Evolutionary conservation across 202 grass and related monocot species (phyloP).

Genomic region (Saccharum hybrid): DNA sequence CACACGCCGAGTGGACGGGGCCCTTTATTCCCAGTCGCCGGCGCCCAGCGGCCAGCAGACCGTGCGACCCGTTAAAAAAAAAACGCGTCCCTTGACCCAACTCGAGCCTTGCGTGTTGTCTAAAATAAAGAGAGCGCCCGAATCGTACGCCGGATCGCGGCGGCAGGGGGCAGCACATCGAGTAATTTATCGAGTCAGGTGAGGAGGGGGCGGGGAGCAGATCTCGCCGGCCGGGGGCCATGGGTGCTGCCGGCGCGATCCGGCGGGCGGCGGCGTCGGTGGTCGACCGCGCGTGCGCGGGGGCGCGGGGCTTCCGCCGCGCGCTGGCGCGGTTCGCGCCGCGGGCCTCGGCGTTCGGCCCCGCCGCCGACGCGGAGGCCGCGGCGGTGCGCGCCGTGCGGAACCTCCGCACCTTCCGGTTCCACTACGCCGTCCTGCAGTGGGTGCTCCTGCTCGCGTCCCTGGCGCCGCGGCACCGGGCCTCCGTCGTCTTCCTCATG

Average conservation of each 20-base stretch:
- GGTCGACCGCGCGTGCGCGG: constrained; percentile 54
- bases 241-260: constrained; percentile 50
- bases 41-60: not conserved
- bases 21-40: constrained; percentile 23
- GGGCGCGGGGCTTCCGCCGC: constrained; percentile 50
- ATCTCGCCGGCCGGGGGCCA: constrained; percentile 40
- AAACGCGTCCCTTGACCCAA: constrained; percentile 30
- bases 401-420: constrained; percentile 64
- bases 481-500: constrained; percentile 76
- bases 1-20: constrained; percentile 12
- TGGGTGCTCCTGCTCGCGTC: constrained; percentile 71
- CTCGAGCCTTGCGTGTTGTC: not conserved
- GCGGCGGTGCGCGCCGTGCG: constrained; percentile 71
- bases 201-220: constrained; percentile 3
- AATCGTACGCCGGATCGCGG: constrained; percentile 26
- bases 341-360: constrained; percentile 53
- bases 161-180: not conserved
- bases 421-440: constrained; percentile 64
- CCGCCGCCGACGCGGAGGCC: constrained; percentile 62
- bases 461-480: constrained; percentile 59
- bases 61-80: constrained; percentile 30
- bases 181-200: constrained; percentile 19
- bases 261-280: constrained; percentile 55
- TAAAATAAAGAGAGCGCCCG: constrained; percentile 34
- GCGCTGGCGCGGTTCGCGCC: constrained; percentile 69